These are phyloP conservation scores for Tephrocybe rancida DNA, from an alignment of 768 basidiomycete genomes.

Conservation along the genomic window DNA sequence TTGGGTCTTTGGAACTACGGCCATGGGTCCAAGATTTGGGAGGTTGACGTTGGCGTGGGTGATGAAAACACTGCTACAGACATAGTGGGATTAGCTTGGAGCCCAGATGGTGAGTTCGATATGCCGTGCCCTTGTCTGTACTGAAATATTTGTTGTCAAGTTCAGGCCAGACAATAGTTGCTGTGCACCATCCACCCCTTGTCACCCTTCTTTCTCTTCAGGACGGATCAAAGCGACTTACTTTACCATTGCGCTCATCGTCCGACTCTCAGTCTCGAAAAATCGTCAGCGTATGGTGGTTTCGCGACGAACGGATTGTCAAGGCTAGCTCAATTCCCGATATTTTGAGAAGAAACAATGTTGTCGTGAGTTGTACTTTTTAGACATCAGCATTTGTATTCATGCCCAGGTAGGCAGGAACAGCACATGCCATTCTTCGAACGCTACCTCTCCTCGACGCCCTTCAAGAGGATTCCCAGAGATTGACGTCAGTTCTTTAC, in stretches of 20 bases:
- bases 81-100: slow-evolving; percentile 72
- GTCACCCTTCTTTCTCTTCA: slow-evolving; percentile 78
- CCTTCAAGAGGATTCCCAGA: slow-evolving; percentile 66
- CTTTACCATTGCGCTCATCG: slow-evolving; percentile 37
- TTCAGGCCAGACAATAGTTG: slow-evolving; percentile 71
- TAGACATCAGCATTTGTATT: slow-evolving; percentile 6
- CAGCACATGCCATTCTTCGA: slow-evolving; percentile 71
- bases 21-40: slow-evolving; percentile 82
- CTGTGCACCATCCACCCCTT: slow-evolving; percentile 68
- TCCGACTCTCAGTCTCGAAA: slow-evolving; percentile 20
- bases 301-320: slow-evolving; percentile 47
- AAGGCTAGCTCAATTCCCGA: slow-evolving; percentile 60
- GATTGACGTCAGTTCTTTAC: slow-evolving; percentile 55
- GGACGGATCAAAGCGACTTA: slow-evolving; percentile 63
- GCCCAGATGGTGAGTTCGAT: slow-evolving; percentile 67
- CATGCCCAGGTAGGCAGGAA: slow-evolving; percentile 64
- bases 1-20: slow-evolving; percentile 78
- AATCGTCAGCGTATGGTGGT: slow-evolving; percentile 75
- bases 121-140: slow-evolving; percentile 1
- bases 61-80: slow-evolving; percentile 43
- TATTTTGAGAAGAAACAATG: slow-evolving; percentile 68
- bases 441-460: slow-evolving; percentile 72
- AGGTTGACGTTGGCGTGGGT: slow-evolving; percentile 61
- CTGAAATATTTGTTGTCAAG: slow-evolving; percentile 11
- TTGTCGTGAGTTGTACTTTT: slow-evolving; percentile 51